These are phyloP conservation scores for Berkeleyomyces rouxiae DNA, from an alignment of 2,329 filamentous ascomycete species.

Conservation along the genomic window DNA sequence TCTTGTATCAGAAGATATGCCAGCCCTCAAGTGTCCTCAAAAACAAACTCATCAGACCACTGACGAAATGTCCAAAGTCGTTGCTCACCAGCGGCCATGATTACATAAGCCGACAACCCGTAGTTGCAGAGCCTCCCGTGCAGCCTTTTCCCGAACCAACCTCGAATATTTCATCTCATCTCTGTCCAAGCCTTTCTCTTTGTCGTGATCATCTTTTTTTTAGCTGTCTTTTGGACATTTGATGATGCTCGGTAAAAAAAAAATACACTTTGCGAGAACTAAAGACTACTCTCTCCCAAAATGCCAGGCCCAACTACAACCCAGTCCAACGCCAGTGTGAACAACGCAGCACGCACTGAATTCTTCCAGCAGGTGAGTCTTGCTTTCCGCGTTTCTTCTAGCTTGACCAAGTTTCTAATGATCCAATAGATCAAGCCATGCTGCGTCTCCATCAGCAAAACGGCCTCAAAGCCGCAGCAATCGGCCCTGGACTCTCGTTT, in stretches of 20 bases:
- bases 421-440: slow-evolving; percentile 41
- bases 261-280: not conserved
- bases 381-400: not conserved
- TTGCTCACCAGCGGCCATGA: not conserved
- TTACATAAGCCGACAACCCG: not conserved
- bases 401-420: slow-evolving; percentile 5
- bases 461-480: slow-evolving; percentile 33
- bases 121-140: not conserved
- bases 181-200: not conserved
- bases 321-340: not conserved
- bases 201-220: not conserved
- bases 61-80: not conserved
- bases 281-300: not conserved
- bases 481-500: slow-evolving; percentile 26
- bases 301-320: not conserved
- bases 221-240: no score
- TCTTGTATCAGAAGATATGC: not conserved
- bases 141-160: not conserved
- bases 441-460: slow-evolving; percentile 43
- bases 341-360: slow-evolving; percentile 18
- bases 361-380: slow-evolving; percentile 23
- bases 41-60: not conserved
- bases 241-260: no score
- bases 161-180: not conserved
- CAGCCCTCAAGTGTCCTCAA: not conserved